Conservation (phyloP, 179 eudicot species). For the Gypsophila paniculata region DNA sequence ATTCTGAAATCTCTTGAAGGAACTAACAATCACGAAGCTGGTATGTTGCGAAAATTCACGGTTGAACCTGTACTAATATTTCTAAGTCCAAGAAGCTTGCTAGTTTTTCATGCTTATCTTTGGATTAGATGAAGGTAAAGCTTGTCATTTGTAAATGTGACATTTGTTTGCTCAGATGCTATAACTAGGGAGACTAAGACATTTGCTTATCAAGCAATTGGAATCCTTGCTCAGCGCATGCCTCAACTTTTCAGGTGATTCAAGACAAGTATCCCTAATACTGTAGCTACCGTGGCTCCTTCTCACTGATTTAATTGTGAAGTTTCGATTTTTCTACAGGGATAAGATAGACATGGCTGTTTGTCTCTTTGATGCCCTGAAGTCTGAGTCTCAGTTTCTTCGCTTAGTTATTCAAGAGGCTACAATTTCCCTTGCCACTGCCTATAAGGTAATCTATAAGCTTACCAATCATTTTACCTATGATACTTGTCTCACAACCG, state of each 20-base stretch:
- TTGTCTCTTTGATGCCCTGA: slow-evolving; percentile 79
- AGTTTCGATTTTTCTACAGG: slow-evolving; percentile 36
- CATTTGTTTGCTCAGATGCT: slow-evolving; percentile 46
- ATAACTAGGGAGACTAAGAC: slow-evolving; percentile 73
- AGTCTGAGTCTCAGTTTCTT: slow-evolving; percentile 63
- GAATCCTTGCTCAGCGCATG: slow-evolving; percentile 85
- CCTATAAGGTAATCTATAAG: slow-evolving; percentile 57
- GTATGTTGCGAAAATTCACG: slow-evolving; percentile 28
- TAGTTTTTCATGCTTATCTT: slow-evolving; percentile 5
- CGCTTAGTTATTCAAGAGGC: slow-evolving; percentile 83
- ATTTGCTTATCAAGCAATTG: slow-evolving; percentile 88
- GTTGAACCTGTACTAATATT: neutral
- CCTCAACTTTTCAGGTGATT: slow-evolving; percentile 90
- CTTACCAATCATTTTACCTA: neutral
- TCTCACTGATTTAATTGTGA: slow-evolving; percentile 9
- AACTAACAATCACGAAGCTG: slow-evolving; percentile 57
- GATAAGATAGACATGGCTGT: slow-evolving; percentile 84
- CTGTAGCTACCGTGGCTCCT: neutral
- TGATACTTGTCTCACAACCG: slow-evolving; percentile 3
- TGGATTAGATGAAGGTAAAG: slow-evolving; percentile 13
- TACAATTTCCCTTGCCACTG: slow-evolving; percentile 72
- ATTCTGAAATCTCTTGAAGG: slow-evolving; percentile 78
- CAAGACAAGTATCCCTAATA: neutral
- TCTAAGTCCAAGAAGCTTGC: neutral
- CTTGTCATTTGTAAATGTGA: slow-evolving; percentile 18